Conservation (phyloP, 305 asterid species). For the Striga hermonthica region DNA sequence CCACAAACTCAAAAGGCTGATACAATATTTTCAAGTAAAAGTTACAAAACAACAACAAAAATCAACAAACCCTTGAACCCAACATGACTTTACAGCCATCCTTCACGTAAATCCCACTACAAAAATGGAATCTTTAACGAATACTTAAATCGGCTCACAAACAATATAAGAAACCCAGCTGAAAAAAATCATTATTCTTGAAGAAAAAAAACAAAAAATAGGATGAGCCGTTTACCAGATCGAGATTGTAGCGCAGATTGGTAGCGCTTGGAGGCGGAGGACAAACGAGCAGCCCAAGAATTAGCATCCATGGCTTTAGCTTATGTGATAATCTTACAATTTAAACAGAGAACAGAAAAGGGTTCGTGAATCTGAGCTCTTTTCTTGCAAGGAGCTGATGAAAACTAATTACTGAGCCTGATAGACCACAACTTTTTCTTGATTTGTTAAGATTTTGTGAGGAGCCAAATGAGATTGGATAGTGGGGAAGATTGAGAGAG, state of each 20-base stretch:
- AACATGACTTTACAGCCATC: constrained; percentile 22
- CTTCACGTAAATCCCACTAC: not conserved
- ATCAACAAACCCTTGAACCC: constrained; percentile 32
- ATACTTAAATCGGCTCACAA: constrained; percentile 9
- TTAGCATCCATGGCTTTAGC: constrained; percentile 68
- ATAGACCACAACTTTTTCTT: not conserved
- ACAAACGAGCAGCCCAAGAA: constrained; percentile 85
- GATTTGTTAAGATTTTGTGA: not conserved
- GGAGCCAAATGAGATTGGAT: constrained; percentile 19
- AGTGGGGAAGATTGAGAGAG: constrained; percentile 27
- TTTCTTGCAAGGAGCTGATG: not conserved
- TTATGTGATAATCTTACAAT: not conserved
- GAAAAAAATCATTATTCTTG: constrained; percentile 2
- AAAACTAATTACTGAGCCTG: not conserved
- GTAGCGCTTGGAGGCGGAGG: constrained; percentile 77
- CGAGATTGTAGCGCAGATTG: constrained; percentile 81
- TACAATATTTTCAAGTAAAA: constrained; percentile 8
- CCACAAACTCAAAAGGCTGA: constrained; percentile 13
- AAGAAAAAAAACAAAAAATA: not conserved
- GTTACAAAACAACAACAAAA: constrained; percentile 2
- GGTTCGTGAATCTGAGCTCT: not conserved
- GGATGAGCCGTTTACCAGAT: constrained; percentile 52
- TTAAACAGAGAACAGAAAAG: not conserved
- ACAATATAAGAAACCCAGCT: constrained; percentile 25
- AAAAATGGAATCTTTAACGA: constrained; percentile 25